Percentiles rank a stretch among this genome's conserved stretches.
Conservation (phyloP, 2,329 filamentous ascomycete species). For the Amylocarpus encephaloides region DNA sequence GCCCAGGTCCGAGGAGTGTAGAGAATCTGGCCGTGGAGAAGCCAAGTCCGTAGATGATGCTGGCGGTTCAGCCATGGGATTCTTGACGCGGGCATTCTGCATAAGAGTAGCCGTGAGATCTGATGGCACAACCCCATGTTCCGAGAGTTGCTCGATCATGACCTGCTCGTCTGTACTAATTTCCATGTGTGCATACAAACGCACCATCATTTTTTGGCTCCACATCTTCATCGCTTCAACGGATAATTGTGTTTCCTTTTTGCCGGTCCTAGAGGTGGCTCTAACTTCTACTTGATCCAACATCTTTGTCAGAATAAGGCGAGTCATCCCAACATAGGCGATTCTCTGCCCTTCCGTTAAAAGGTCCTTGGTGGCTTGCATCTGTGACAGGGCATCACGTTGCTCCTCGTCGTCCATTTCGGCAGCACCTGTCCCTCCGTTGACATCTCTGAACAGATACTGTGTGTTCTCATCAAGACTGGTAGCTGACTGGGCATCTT, state of each 20-base stretch:
- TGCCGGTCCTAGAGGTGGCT: constrained; percentile 53
- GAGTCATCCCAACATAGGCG: constrained; percentile 87
- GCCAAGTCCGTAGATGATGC: constrained; percentile 24
- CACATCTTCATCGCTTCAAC: constrained; percentile 86
- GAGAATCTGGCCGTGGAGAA: constrained; percentile 21
- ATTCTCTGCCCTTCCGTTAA: constrained; percentile 93
- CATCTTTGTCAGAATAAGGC: constrained; percentile 75
- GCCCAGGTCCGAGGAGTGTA: constrained; percentile 21
- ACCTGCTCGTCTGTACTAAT: constrained; percentile 86
- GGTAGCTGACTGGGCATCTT: constrained; percentile 87
- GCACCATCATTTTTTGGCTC: constrained; percentile 97
- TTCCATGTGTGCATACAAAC: constrained; percentile 93
- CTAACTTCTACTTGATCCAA: constrained; percentile 59
- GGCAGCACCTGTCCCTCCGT: constrained; percentile 48
- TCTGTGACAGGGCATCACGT: constrained; percentile 78
- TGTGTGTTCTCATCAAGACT: constrained; percentile 97
- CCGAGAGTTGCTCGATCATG: constrained; percentile 96
- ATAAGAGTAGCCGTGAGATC: constrained; percentile 84
- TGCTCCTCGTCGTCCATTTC: constrained; percentile 69
- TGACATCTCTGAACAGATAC: constrained; percentile 80
- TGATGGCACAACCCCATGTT: constrained; percentile 79
- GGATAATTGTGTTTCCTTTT: constrained; percentile 64
- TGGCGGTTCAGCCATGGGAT: constrained; percentile 65
- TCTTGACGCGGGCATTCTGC: constrained; percentile 87
- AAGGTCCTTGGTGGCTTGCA: constrained; percentile 92